Conservation (phyloP, 1,284 basidiomycete species). For the Acaromyces ingoldii region DNA sequence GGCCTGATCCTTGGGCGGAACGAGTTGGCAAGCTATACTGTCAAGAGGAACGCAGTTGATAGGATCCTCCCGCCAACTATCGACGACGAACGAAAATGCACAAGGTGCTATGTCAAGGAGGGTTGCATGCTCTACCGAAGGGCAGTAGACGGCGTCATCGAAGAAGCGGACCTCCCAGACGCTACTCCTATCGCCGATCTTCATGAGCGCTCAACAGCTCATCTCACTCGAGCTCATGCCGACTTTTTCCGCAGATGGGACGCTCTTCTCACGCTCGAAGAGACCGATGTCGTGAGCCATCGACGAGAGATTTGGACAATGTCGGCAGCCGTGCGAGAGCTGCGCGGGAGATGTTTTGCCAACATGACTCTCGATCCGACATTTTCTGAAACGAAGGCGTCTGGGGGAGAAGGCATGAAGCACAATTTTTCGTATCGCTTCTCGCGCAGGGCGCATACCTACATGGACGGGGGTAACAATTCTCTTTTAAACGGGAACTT, state of each 20-base stretch:
- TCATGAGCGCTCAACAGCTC: constrained; percentile 72
- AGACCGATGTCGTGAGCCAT: constrained; percentile 75
- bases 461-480: constrained; percentile 32
- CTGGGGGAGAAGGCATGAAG: too few species aligned
- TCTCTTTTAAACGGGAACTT: constrained; percentile 74
- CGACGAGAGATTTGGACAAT: constrained; percentile 92
- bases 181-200: constrained; percentile 66
- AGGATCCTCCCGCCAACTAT: constrained; percentile 66
- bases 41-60: constrained; percentile 20
- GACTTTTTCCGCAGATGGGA: constrained; percentile 92
- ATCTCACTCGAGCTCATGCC: constrained; percentile 66
- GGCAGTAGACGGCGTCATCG: constrained; percentile 38
- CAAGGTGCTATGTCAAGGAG: constrained; percentile 74
- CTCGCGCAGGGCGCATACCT: constrained; percentile 51
- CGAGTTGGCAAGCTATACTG: constrained; percentile 72
- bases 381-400: too few species aligned
- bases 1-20: constrained; percentile 78
- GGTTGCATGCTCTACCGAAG: constrained; percentile 91
- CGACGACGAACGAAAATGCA: constrained; percentile 73
- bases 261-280: constrained; percentile 75
- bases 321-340: constrained; percentile 71
- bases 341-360: constrained; percentile 52
- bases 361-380: too few species aligned
- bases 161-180: constrained; percentile 11
- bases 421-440: constrained; percentile 74